These are phyloP conservation scores for Rhodomyrtus psidioides DNA, from an alignment of 441 rosid genomes.

Conservation along the genomic window DNA sequence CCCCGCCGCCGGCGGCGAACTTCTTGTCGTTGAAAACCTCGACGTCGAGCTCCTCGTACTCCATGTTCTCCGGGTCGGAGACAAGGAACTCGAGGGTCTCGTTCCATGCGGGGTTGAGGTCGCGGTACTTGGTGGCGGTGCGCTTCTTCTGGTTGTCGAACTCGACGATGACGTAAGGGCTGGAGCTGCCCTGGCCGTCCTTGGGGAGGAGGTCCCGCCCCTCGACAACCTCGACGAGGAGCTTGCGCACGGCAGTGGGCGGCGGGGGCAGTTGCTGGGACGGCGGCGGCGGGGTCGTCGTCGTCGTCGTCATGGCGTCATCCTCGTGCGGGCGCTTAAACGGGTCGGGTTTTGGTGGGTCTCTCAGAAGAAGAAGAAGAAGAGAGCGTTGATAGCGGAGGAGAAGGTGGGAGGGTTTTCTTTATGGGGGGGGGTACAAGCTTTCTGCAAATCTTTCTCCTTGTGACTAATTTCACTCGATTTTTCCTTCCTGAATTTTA, in stretches of 20 bases:
- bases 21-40: slow-evolving; percentile 80
- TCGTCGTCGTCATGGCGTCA: slow-evolving; percentile 49
- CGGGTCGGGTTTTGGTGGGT: background rate
- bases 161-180: slow-evolving; percentile 71
- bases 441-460: slow-evolving; percentile 14
- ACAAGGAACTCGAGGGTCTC: slow-evolving; percentile 71
- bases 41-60: slow-evolving; percentile 61
- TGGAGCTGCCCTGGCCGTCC: slow-evolving; percentile 94
- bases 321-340: background rate
- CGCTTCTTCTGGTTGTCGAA: slow-evolving; percentile 77
- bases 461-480: background rate
- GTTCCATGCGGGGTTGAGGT: slow-evolving; percentile 84
- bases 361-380: background rate
- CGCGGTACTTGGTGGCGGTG: slow-evolving; percentile 61
- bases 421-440: background rate
- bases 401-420: background rate
- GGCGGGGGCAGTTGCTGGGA: slow-evolving; percentile 15
- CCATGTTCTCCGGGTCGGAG: slow-evolving; percentile 73
- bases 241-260: slow-evolving; percentile 34
- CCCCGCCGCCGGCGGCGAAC: slow-evolving; percentile 56
- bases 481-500: background rate
- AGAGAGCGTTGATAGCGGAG: slow-evolving; percentile 33
- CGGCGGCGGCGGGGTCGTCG: too few species aligned
- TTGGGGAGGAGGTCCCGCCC: slow-evolving; percentile 83
- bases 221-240: slow-evolving; percentile 57